Percentiles rank a stretch among this genome's conserved stretches.
These are phyloP conservation scores for Syzygium malaccense DNA, from an alignment of 441 rosid genomes.

Conservation along the genomic window DNA sequence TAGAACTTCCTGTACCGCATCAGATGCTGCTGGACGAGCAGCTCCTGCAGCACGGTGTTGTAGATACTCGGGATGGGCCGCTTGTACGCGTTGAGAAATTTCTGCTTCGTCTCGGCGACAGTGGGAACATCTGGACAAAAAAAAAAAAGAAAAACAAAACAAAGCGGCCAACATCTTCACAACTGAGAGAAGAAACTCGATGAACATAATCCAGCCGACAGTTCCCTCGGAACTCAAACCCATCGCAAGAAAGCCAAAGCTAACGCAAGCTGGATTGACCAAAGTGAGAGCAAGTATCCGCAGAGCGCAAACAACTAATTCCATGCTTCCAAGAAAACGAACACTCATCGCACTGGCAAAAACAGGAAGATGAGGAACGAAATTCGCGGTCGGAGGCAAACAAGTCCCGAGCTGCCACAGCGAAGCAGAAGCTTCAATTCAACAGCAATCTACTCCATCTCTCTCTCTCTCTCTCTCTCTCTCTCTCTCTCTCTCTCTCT, in stretches of 20 bases:
- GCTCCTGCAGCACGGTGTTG: constrained; percentile 76
- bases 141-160: neutral
- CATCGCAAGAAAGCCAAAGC: neutral
- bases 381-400: neutral
- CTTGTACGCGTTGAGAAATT: constrained; percentile 71
- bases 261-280: neutral
- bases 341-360: neutral
- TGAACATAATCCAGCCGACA: neutral
- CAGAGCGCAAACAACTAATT: neutral
- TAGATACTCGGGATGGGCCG: constrained; percentile 94
- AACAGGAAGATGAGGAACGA: neutral
- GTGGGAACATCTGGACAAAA: constrained; percentile 54
- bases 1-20: constrained; percentile 81
- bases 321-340: neutral
- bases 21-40: constrained; percentile 95
- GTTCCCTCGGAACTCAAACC: neutral
- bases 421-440: neutral
- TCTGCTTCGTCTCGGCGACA: constrained; percentile 74
- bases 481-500: too few relatives aligned
- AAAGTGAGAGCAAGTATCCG: neutral
- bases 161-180: neutral
- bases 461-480: too few relatives aligned
- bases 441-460: too few relatives aligned
- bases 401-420: neutral
- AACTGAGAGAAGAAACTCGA: neutral